phyloP scores from a whole-genome alignment of 2,329 filamentous ascomycete genomes.

The Aspergillus udagawae region DNA sequence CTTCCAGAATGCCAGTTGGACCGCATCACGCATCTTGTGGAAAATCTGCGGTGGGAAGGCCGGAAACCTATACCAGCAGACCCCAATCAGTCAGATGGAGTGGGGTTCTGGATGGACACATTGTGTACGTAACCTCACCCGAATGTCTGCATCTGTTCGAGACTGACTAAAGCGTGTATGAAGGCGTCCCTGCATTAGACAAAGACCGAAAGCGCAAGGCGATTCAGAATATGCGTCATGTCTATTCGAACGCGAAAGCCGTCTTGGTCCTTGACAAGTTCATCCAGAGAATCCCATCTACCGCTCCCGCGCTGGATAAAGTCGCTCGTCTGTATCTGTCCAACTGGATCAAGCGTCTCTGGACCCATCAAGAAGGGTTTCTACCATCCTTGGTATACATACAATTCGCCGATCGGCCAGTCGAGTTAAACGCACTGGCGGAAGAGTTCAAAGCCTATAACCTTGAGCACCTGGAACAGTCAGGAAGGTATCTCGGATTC shows the following conservation, averaged over 20 bases:
- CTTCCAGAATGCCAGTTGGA: constrained; percentile 16
- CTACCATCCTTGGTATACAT: constrained; percentile 6
- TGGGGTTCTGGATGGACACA: constrained; percentile 21
- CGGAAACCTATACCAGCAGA: constrained; percentile 2
- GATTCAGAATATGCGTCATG: constrained; percentile 11
- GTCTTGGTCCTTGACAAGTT: constrained; percentile 17
- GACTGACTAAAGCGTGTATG: no score
- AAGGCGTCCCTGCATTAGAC: constrained; percentile 7
- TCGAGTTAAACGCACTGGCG: neutral
- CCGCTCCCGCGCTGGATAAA: constrained; percentile 5
- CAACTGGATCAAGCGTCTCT: constrained; percentile 13
- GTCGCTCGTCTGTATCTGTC: constrained; percentile 11
- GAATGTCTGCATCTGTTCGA: no score
- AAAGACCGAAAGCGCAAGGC: constrained; percentile 3
- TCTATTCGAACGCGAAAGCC: constrained; percentile 9
- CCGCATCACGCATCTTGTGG: constrained; percentile 8
- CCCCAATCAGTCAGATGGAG: constrained; percentile 1
- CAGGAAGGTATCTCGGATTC: neutral
- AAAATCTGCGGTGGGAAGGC: constrained; percentile 10
- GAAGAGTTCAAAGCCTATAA: neutral
- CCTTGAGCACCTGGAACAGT: neutral
- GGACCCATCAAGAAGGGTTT: constrained; percentile 16
- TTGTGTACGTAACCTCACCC: constrained; percentile 5
- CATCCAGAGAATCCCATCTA: constrained; percentile 9
- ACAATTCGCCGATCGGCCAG: constrained; percentile 8